Evolutionary conservation across 2,329 filamentous ascomycete species (phyloP), one percentile per base, ranked within the genome.

Genomic region (Paraphoma sp.): DNA sequence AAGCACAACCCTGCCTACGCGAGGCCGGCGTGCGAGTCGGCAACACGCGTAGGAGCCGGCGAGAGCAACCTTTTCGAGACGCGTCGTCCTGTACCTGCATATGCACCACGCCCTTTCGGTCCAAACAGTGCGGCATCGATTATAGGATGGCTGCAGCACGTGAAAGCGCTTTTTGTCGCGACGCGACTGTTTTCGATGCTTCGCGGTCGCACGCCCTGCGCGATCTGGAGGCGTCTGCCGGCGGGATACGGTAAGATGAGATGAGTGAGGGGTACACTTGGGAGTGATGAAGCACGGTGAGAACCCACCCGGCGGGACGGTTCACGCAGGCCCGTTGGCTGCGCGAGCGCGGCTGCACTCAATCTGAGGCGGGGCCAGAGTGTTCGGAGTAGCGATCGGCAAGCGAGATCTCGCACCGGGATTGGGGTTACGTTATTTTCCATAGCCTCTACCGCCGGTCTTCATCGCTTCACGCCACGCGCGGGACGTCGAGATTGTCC

Each of bases 21-120:
- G 56, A 61, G 50, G 48, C 54, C 48, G 55, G 54, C 43, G 59
- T 59, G 54, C 62, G 65, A 65, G 54, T 67, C 62, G 58, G 57
- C 49, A 46, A 46, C 50, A 56, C 56, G 41, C 45, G 54, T 55
- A 40, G 45, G 7, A 44, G 38, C 36, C 58, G 61, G 62, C 51
- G 60, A 60, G 59, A 53, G 51, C 45, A 44, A 49, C 62, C 61
- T 46, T 50, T 62, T 64, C 54, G 56, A 68, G 62, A 51, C 51
- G 45, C 33, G 44, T 46, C 49, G 40, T 51, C 36, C 48, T 57
- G 57, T 63, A 51, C 57, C 55, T 63, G 63, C 62, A 67, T 23
- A 23, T 64, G 60, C 59, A 62, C 44, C 48, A 51, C 55, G 52
- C 46, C 46, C 54, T 33, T 51, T 51, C 30, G 53, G 53, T 43